Percentiles rank a stretch among this genome's conserved stretches.
phyloP scores from a whole-genome alignment of 768 basidiomycete species.

The Macrocybe gigantea region DNA sequence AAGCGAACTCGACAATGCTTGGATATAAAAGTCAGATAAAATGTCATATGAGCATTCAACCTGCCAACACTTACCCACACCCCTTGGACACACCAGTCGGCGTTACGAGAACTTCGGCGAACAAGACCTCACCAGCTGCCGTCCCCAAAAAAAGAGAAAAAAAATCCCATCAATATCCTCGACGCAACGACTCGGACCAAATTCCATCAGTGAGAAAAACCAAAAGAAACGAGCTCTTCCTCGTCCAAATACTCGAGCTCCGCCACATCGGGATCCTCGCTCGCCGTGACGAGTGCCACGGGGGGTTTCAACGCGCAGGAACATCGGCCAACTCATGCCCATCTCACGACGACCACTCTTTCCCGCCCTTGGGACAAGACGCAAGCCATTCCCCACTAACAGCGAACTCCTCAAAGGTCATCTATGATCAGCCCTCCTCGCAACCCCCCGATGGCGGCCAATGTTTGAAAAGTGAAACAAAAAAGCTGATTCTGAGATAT shows the following conservation, averaged over 20 bases:
- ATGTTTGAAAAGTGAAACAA: slow-evolving; percentile 34
- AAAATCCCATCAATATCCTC: slow-evolving; percentile 95
- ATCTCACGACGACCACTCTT: slow-evolving; percentile 18
- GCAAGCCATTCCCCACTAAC: slow-evolving; percentile 1
- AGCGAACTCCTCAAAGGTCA: slow-evolving; percentile 11
- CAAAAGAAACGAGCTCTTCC: slow-evolving; percentile 30
- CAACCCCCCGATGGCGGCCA: slow-evolving; percentile 24
- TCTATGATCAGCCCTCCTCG: slow-evolving; percentile 10
- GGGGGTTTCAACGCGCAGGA: no score
- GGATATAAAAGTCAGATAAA: background rate
- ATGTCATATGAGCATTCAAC: slow-evolving; percentile 7
- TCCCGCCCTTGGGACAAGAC: slow-evolving; percentile 11
- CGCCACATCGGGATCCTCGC: slow-evolving; percentile 26
- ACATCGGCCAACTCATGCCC: no score
- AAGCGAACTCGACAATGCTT: slow-evolving; percentile 94
- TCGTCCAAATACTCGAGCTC: slow-evolving; percentile 31
- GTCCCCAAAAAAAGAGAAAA: slow-evolving; percentile 84
- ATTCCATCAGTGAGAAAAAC: slow-evolving; percentile 39
- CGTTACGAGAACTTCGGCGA: slow-evolving; percentile 98
- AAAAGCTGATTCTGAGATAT: slow-evolving; percentile 52
- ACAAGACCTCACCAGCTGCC: slow-evolving; percentile 99
- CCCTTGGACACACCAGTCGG: slow-evolving; percentile 97
- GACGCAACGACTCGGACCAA: slow-evolving; percentile 49
- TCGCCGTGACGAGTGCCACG: background rate
- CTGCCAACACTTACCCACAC: slow-evolving; percentile 76